Conservation (phyloP, 805 yeast genomes). For the Saturnispora zaruensis region DNA sequence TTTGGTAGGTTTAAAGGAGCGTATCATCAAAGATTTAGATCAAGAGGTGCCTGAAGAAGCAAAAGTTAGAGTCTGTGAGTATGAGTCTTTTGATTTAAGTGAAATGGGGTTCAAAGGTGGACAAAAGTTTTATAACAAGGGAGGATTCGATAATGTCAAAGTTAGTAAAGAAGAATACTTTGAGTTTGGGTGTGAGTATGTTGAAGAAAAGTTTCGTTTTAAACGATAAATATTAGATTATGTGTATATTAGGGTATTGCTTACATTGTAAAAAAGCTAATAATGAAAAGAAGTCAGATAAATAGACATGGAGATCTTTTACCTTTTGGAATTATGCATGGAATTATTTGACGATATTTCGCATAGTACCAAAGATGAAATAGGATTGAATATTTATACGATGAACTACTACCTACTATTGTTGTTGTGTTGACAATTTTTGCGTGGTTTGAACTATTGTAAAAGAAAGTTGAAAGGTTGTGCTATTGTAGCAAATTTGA, state of each 20-base stretch:
- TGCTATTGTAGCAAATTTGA: too few relatives aligned
- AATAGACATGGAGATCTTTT: too few relatives aligned
- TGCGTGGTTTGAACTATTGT: too few relatives aligned
- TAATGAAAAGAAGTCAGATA: too few relatives aligned
- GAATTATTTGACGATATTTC: too few relatives aligned
- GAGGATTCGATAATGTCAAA: constrained; percentile 40
- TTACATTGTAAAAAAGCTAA: not conserved
- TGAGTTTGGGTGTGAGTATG: constrained; percentile 64
- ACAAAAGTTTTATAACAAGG: constrained; percentile 36
- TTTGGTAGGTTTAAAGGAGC: constrained; percentile 53
- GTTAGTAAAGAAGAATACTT: constrained; percentile 73
- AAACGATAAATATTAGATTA: constrained; percentile 10
- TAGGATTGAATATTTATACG: too few relatives aligned
- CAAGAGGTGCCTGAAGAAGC: constrained; percentile 66
- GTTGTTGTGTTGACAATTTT: too few relatives aligned
- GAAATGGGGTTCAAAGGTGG: constrained; percentile 47
- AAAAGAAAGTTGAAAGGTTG: too few relatives aligned
- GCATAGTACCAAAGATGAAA: too few relatives aligned
- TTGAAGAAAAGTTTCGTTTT: constrained; percentile 27
- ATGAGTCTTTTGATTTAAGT: constrained; percentile 31
- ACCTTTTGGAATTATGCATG: too few relatives aligned
- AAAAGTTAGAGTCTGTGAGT: constrained; percentile 43
- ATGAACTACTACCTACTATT: too few relatives aligned
- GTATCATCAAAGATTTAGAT: constrained; percentile 55
- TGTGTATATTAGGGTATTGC: not conserved